These are phyloP conservation scores for Saccharomyces hybrid DNA, from an alignment of 1,139 yeast species.

Conservation along the genomic window DNA sequence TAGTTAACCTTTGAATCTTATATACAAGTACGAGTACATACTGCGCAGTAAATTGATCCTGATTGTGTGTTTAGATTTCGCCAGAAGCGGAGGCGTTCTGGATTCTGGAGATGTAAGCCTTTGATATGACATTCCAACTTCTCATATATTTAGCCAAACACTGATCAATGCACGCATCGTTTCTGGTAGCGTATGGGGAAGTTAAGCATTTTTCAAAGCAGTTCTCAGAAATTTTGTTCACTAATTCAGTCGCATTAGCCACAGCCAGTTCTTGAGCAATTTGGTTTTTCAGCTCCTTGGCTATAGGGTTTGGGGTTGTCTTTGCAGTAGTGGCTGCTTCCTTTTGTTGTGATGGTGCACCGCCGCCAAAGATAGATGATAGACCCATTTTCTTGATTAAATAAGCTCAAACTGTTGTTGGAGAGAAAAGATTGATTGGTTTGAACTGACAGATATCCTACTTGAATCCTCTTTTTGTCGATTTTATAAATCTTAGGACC, in stretches of 20 bases:
- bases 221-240: slow-evolving; percentile 78
- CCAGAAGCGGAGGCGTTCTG: slow-evolving; percentile 41
- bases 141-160: slow-evolving; percentile 86
- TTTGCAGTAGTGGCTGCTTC: slow-evolving; percentile 23
- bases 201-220: slow-evolving; percentile 75
- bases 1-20: not conserved
- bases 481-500: not conserved
- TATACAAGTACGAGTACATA: not conserved
- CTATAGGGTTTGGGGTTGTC: slow-evolving; percentile 33
- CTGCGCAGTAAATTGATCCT: not conserved
- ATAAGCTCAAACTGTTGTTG: not conserved
- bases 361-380: slow-evolving; percentile 39
- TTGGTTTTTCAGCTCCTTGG: slow-evolving; percentile 60
- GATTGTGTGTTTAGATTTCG: slow-evolving; percentile 17
- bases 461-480: not conserved
- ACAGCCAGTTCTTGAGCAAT: slow-evolving; percentile 79
- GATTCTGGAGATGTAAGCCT: slow-evolving; percentile 66
- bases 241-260: slow-evolving; percentile 82
- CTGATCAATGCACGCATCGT: slow-evolving; percentile 57
- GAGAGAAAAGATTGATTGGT: not conserved
- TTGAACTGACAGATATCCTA: not conserved
- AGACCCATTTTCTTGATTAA: slow-evolving; percentile 28
- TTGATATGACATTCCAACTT: slow-evolving; percentile 80
- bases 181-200: slow-evolving; percentile 38
- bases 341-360: slow-evolving; percentile 26